Conservation (phyloP, 495 filamentous ascomycete genomes). For the Neurospora sp. region DNA sequence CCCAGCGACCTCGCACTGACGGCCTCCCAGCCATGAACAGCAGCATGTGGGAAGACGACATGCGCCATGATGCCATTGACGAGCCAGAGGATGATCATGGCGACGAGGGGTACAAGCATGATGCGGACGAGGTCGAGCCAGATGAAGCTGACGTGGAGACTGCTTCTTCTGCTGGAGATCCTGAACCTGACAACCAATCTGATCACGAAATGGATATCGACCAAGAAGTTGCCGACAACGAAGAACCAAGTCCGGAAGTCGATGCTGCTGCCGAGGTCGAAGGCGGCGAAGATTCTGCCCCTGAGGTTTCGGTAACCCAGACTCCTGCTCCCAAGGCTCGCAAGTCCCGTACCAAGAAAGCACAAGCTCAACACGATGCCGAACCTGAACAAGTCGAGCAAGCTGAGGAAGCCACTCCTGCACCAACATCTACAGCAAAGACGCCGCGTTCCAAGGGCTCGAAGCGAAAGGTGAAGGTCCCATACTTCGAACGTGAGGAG, state of each 20-base stretch:
- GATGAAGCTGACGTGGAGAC: background rate
- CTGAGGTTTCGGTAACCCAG: background rate
- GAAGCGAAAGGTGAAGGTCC: background rate
- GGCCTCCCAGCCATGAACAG: background rate
- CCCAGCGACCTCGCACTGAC: background rate
- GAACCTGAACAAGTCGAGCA: background rate
- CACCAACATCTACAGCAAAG: background rate
- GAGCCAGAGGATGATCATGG: background rate
- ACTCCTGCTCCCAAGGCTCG: background rate
- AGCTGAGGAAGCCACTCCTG: background rate
- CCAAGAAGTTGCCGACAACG: background rate
- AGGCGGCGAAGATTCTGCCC: background rate
- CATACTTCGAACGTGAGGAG: background rate
- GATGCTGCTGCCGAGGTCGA: background rate
- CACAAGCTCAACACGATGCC: background rate
- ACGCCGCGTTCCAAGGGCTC: background rate
- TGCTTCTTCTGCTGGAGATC: background rate
- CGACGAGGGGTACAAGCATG: background rate
- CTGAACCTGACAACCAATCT: background rate
- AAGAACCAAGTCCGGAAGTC: background rate
- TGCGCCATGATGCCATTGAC: background rate
- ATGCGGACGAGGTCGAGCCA: background rate
- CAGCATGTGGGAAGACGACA: background rate
- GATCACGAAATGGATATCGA: background rate
- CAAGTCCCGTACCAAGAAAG: background rate